Conservation (phyloP, 179 eudicot genomes). For the Beta macrorhiza region DNA sequence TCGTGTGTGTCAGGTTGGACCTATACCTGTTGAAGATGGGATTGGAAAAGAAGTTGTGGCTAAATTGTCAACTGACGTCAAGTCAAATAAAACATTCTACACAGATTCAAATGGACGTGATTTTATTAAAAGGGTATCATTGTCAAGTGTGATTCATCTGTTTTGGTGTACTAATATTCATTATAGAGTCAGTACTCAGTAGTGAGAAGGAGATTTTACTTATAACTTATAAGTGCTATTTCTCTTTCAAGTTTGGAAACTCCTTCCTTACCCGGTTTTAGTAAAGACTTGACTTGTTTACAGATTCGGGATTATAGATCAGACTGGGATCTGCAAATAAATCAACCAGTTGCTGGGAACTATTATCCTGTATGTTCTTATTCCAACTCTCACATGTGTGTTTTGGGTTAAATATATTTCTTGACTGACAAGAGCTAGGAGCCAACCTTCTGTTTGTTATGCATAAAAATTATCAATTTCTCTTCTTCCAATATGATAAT, state of each 20-base stretch:
- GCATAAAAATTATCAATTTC: not conserved
- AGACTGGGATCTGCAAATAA: constrained; percentile 91
- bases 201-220: not conserved
- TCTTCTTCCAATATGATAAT: not conserved
- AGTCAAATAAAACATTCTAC: constrained; percentile 72
- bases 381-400: constrained; percentile 7
- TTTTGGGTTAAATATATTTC: not conserved
- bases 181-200: not conserved
- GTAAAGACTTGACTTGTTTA: constrained; percentile 16
- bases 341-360: constrained; percentile 93
- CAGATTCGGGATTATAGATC: constrained; percentile 94
- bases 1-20: constrained; percentile 66
- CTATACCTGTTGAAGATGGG: constrained; percentile 84
- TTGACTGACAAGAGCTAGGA: not conserved
- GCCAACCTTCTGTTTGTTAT: not conserved
- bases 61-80: constrained; percentile 54
- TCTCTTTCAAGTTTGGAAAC: not conserved
- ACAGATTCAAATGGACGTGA: constrained; percentile 99
- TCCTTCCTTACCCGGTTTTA: not conserved
- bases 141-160: not conserved
- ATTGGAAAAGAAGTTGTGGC: constrained; percentile 89
- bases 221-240: not conserved
- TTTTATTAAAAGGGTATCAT: constrained; percentile 77
- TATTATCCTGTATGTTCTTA: constrained; percentile 88
- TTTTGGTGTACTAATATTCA: not conserved